Base-by-base conservation (phyloP, 2,329 filamentous ascomycete species). In the Rhytidhysteron rufulum region DNA sequence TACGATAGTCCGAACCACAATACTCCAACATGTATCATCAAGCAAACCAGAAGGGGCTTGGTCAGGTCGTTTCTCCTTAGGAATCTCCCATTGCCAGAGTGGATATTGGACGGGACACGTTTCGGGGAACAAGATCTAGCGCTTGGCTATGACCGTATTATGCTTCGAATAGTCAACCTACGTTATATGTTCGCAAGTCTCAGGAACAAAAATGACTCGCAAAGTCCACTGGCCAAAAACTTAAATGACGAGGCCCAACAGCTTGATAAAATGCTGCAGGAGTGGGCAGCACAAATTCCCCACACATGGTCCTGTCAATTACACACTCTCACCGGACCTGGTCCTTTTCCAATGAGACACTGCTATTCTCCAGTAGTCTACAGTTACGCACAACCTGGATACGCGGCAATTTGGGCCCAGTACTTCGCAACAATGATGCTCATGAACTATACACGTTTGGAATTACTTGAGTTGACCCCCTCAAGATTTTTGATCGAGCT, bases 111-210 rank as follows among this genome's bases (percentile, higher is more conserved):
- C 22, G 60, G 60, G 6, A 31, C 24, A 6, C n/a, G 7, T 5
- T 65, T 58, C 43, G 56, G 58, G 31, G 60, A 64, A 40, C n/a
- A 36, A 13, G 51, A 48, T 5, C 31, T 51, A 15, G 58, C 58
- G 29, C 45, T 59, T 29, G 50, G 50, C 13, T 61, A 57, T 43
- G 58, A 63, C 41, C 33, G 44, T 22, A 50, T 63, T 11, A 10
- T 53, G 16, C 45, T 57, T 6, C 44, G 45, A 37, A 44, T 53
- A 9, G 43, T 47, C 11, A 50, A 47, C 29, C 37, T 59, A 6
- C 54, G 44, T 30, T 40, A 44, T 18, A 37, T 11, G 19, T 17
- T 34, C 17, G 13, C 32, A 11, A 18, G n/a, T 34, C 6, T 25
- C 27, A 13, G 16, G 27, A 8, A n/a, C 4, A 5, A 8, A 8